A percentile compares a stretch with the other conserved stretches of the same genome.
Evolutionary conservation across 108 stramenopile species (phyloP).

Genomic region (Stephanodiscus minutulus): DNA sequence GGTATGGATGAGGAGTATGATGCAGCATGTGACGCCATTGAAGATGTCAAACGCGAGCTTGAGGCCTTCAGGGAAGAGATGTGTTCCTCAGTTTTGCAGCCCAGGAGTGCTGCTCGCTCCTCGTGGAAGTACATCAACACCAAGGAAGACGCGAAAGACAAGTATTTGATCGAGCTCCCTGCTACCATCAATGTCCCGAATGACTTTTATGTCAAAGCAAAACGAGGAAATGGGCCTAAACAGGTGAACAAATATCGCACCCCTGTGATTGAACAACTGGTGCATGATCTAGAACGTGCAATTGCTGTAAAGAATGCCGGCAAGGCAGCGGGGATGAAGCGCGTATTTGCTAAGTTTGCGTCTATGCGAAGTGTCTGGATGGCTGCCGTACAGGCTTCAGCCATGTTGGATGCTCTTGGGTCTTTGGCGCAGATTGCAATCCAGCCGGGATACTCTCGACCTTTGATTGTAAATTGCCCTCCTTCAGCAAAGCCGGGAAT

Average conservation of each 20-base stretch:
- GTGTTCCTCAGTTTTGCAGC: conserved; percentile 53
- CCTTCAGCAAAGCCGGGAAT: conserved; percentile 59
- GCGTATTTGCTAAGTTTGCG: conserved; percentile 96
- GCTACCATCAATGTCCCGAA: conserved; percentile 84
- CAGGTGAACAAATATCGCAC: conserved; percentile 93
- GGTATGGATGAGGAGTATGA: conserved; percentile 95
- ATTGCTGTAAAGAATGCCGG: conserved; percentile 82
- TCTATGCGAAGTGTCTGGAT: conserved; percentile 84
- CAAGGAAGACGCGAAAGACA: conserved; percentile 94
- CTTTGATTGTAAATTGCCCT: conserved; percentile 74
- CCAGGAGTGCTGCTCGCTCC: conserved; percentile 50
- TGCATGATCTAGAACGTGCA: conserved; percentile 84
- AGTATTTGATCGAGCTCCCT: conserved; percentile 92
- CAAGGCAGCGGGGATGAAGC: conserved; percentile 87
- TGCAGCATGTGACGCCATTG: conserved; percentile 79
- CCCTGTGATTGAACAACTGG: conserved; percentile 68
- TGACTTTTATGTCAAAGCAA: conserved; percentile 82
- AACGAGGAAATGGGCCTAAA: conserved; percentile 82
- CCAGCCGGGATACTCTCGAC: conserved; percentile 77
- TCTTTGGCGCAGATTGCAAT: conserved; percentile 86
- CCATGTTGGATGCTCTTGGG: conserved; percentile 94
- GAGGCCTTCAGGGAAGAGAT: conserved; percentile 86
- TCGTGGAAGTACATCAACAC: conserved; percentile 85
- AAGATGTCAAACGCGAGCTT: conserved; percentile 72
- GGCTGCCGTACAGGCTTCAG: conserved; percentile 81